Evolutionary conservation across 164 flowering plant genomes (phyloP), one percentile per base, ranked within the genome.

Genomic region (Piper betle): DNA sequence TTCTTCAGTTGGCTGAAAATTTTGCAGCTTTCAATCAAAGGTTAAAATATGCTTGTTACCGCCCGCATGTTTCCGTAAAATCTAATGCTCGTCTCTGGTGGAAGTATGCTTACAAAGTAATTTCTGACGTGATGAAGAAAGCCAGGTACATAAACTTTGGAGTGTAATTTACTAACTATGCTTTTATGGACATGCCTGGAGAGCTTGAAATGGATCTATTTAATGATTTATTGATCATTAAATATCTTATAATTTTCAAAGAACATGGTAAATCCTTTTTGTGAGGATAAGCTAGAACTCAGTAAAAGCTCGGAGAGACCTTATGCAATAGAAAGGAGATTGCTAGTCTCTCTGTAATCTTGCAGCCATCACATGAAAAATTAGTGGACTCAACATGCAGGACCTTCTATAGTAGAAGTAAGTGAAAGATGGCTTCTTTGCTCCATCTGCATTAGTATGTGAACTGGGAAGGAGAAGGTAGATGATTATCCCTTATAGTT

Each of bases 11-110:
- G 68, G 99, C 91, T 66, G 99, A 90, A 69, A 93, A 91, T 67
- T 93, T 93, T 74, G 73, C 96, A 64, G 74, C 97, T 59, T 93
- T 93, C 61, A 86, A 88, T 75, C 85, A 83, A 68, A 85, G 97
- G 13, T 72, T 90, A 66, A 86, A 76, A 66, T 81, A 86, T 80
- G 96, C 97, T 60, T 97, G 91, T 74, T 83, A 73, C 69, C 96
- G 93, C n/a, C 99, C 99, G 55, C 70, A 16, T 64, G 84, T 79
- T 25, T 65, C 89, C 2, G 82, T 91, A 42, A 90, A 83, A 76
- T 79, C 85, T 54, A 74, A 83, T 74, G 84, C 96, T 9, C 79
- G 80, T 55, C 69, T 84, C 59, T 93, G 99, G 99, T 93, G 97
- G 99, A 83, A 78, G 64, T 93, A 88, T 82, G 99, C 93, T 39